phyloP scores from a whole-genome alignment of 1,139 yeast genomes.

The Geotrichum europaeum region DNA sequence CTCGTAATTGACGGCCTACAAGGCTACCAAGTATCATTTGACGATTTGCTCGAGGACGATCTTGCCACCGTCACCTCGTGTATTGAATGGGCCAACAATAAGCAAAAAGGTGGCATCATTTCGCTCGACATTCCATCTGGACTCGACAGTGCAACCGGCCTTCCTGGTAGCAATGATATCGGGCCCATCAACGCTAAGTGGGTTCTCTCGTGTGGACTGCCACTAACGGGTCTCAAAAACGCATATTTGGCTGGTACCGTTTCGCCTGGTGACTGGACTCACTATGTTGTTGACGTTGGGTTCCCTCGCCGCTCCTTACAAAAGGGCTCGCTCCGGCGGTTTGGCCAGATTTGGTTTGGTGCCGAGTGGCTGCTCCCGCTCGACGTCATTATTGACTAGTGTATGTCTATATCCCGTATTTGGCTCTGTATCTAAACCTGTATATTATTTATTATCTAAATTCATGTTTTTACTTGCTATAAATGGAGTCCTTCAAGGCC shows the following conservation, averaged over 20 bases:
- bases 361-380: conserved; percentile 33
- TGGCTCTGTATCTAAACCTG: background rate
- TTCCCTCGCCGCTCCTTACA: conserved; percentile 45
- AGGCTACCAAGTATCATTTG: conserved; percentile 70
- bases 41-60: conserved; percentile 46
- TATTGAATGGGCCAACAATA: conserved; percentile 64
- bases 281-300: conserved; percentile 69
- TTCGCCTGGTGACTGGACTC: conserved; percentile 43
- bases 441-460: background rate
- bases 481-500: background rate
- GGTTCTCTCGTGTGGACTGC: conserved; percentile 70
- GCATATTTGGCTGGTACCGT: conserved; percentile 46
- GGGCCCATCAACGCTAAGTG: conserved; percentile 39
- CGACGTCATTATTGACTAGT: conserved; percentile 18
- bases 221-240: conserved; percentile 58
- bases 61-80: conserved; percentile 42
- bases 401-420: background rate
- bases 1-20: conserved; percentile 74
- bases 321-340: conserved; percentile 41
- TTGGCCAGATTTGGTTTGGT: conserved; percentile 42
- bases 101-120: conserved; percentile 46
- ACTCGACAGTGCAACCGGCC: conserved; percentile 78
- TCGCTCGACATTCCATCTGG: conserved; percentile 83
- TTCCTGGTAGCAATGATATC: conserved; percentile 25
- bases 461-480: background rate